These are phyloP conservation scores for Entophlyctis luteolus DNA, from an alignment of 192 early-diverging fungal genomes.

Conservation along the genomic window DNA sequence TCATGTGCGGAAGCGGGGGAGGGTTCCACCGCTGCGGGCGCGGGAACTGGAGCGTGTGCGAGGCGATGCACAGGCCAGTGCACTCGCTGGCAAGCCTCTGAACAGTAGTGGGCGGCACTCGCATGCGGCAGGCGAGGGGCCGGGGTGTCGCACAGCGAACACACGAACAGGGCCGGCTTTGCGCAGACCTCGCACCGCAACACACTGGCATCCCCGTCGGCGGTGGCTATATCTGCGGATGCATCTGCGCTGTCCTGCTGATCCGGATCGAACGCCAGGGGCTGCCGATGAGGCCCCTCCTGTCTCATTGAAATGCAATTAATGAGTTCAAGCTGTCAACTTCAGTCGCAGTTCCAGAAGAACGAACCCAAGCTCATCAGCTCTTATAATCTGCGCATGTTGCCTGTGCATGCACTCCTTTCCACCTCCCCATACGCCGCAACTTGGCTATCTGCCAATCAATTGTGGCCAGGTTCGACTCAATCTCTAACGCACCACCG, in stretches of 20 bases:
- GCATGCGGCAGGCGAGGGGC: background rate
- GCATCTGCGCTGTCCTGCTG: background rate
- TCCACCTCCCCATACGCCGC: background rate
- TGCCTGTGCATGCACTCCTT: too few relatives aligned
- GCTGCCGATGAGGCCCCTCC: background rate
- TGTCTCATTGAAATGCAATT: background rate
- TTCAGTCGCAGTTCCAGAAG: background rate
- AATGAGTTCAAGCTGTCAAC: background rate
- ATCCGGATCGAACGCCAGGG: background rate
- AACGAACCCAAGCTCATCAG: too few relatives aligned
- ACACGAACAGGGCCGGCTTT: conserved; percentile 11
- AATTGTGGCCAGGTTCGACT: background rate
- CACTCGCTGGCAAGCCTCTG: background rate
- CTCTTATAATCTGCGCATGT: too few relatives aligned
- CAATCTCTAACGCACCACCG: background rate
- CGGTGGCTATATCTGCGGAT: background rate
- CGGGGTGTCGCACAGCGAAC: conserved; percentile 5
- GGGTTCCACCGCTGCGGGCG: background rate
- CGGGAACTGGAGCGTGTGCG: background rate
- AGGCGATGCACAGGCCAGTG: conserved; percentile 4
- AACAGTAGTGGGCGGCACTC: conserved; percentile 9
- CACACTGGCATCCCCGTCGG: background rate
- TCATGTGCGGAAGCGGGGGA: background rate
- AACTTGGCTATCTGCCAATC: background rate
- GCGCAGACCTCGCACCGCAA: background rate